phyloP scores from a whole-genome alignment of 1,139 yeast genomes.

The Scheffersomyces segobiensis region DNA sequence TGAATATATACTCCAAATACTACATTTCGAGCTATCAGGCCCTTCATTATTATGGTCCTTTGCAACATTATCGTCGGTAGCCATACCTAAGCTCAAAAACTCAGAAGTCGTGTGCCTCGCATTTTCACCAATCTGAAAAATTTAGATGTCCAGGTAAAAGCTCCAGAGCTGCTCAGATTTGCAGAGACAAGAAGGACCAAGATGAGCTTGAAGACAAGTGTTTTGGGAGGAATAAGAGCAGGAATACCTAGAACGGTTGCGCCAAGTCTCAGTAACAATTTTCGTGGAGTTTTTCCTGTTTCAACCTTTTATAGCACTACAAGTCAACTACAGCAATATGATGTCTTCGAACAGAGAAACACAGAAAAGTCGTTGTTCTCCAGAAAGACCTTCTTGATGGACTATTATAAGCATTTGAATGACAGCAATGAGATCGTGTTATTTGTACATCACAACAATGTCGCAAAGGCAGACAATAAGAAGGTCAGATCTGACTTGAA shows the following conservation, averaged over 20 bases:
- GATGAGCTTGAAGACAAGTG: background rate
- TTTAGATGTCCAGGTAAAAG: background rate
- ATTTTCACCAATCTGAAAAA: background rate
- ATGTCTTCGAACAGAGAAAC: conserved; percentile 25
- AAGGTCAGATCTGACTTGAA: conserved; percentile 61
- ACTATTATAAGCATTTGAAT: conserved; percentile 71
- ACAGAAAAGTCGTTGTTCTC: conserved; percentile 57
- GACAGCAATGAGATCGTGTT: conserved; percentile 68
- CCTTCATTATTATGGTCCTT: too few relatives aligned
- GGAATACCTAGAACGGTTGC: background rate
- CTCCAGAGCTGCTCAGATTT: conserved; percentile 1
- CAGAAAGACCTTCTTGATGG: conserved; percentile 83
- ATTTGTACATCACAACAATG: conserved; percentile 81
- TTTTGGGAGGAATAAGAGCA: background rate
- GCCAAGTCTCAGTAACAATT: background rate
- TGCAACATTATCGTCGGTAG: too few relatives aligned
- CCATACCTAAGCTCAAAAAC: too few relatives aligned
- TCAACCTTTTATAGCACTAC: background rate
- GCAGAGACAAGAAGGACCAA: conserved; percentile 1
- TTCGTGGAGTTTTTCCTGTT: background rate
- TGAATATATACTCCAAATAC: too few relatives aligned
- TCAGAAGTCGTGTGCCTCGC: background rate
- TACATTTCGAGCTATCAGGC: too few relatives aligned
- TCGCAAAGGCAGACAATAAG: conserved; percentile 67
- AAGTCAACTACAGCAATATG: conserved; percentile 4